Conservation (phyloP, 2,329 filamentous ascomycete species). For the Fusarium brevicatenulatum region DNA sequence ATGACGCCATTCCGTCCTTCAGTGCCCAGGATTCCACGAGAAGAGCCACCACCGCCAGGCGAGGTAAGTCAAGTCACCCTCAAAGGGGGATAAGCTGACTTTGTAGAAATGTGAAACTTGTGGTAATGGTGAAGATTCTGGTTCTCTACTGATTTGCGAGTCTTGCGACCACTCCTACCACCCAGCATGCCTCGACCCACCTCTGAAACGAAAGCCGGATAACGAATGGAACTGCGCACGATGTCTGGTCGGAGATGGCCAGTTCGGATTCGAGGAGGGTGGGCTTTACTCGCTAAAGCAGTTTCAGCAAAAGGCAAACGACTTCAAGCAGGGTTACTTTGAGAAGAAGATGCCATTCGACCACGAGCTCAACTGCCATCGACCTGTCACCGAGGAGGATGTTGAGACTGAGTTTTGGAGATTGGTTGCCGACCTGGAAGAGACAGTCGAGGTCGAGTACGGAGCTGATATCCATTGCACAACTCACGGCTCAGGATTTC, state of each 20-base stretch:
- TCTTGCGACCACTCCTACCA: conserved; percentile 92
- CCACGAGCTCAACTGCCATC: conserved; percentile 80
- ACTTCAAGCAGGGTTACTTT: conserved; percentile 96
- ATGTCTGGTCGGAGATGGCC: conserved; percentile 93
- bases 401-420: conserved; percentile 98
- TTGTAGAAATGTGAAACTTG: conserved; percentile 84
- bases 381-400: conserved; percentile 90
- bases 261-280: conserved; percentile 97
- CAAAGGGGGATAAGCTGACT: conserved; percentile 41
- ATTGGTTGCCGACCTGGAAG: conserved; percentile 90
- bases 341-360: conserved; percentile 90
- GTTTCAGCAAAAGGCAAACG: conserved; percentile 94
- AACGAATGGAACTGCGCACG: conserved; percentile 96
- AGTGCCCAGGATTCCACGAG: conserved; percentile 71
- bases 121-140: conserved; percentile 77
- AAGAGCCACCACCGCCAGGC: conserved; percentile 58
- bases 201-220: conserved; percentile 79
- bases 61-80: conserved; percentile 48
- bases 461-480: conserved; percentile 98
- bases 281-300: conserved; percentile 94
- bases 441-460: conserved; percentile 97
- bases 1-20: conserved; percentile 94
- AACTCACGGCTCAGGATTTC: conserved; percentile 96
- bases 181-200: conserved; percentile 87
- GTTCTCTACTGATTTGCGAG: conserved; percentile 82